Conservation (phyloP, 768 basidiomycete genomes). For the Tulasnella calospora region DNA sequence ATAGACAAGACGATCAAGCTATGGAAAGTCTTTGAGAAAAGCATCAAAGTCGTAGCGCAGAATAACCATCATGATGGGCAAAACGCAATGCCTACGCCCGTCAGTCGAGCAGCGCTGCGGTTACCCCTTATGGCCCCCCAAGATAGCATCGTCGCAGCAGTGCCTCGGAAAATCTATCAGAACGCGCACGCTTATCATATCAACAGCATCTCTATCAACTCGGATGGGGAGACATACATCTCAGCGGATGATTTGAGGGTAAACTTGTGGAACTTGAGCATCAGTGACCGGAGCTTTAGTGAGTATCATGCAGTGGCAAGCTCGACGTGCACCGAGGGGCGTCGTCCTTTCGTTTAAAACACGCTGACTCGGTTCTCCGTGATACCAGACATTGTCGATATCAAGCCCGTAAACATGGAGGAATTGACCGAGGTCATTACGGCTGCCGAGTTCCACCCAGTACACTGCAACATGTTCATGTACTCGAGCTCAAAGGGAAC, state of each 20-base stretch:
- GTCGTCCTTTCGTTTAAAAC: neutral
- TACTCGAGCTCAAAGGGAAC: constrained; percentile 99
- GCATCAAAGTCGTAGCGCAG: constrained; percentile 90
- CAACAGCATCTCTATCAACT: constrained; percentile 99
- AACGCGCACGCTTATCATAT: constrained; percentile 99
- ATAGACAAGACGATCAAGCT: constrained; percentile 99
- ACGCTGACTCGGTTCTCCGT: neutral
- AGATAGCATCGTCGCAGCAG: constrained; percentile 97
- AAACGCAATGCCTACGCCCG: constrained; percentile 56
- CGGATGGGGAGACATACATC: constrained; percentile 98
- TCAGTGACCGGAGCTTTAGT: constrained; percentile 99
- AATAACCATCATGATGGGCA: constrained; percentile 85
- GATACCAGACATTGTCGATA: constrained; percentile 92
- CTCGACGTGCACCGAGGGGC: constrained; percentile 5
- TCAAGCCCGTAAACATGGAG: constrained; percentile 99
- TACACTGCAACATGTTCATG: constrained; percentile 98
- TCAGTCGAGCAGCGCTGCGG: constrained; percentile 56
- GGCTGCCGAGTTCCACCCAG: constrained; percentile 98
- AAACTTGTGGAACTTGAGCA: constrained; percentile 98
- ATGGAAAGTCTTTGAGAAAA: constrained; percentile 99
- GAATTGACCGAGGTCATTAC: constrained; percentile 99
- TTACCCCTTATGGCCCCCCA: constrained; percentile 89
- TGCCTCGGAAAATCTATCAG: constrained; percentile 96
- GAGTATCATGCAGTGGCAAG: constrained; percentile 37
- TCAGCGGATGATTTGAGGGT: constrained; percentile 97